Percentiles rank a stretch among this genome's conserved stretches.
Conservation (phyloP, 768 basidiomycete species). For the Tricholomella constricta region DNA sequence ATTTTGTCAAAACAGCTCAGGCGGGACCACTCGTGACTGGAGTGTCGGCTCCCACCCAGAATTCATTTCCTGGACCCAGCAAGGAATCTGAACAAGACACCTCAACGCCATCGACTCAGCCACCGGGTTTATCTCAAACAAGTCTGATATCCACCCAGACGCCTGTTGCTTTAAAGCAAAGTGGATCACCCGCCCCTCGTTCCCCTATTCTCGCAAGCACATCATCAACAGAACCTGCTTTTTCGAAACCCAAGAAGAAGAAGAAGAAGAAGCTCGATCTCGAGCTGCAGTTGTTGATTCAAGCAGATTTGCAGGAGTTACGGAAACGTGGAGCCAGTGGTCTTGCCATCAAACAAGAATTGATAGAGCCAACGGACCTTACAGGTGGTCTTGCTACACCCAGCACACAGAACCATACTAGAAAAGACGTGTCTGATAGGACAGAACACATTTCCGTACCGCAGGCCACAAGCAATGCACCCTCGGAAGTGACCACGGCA, state of each 20-base stretch:
- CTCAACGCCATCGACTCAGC: background rate
- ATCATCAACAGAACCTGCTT: background rate
- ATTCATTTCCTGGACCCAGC: background rate
- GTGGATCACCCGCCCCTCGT: background rate
- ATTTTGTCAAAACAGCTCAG: background rate
- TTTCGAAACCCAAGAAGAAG: conserved; percentile 5
- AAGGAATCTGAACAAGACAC: background rate
- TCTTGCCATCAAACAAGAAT: conserved; percentile 6
- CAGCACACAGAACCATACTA: background rate
- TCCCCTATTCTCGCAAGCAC: background rate
- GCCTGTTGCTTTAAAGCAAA: background rate
- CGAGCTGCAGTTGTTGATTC: conserved; percentile 12
- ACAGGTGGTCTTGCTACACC: too few species aligned
- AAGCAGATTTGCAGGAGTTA: conserved; percentile 19
- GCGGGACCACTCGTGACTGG: background rate
- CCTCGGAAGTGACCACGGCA: background rate
- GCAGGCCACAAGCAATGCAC: background rate
- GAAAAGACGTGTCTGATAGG: background rate
- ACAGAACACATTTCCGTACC: background rate
- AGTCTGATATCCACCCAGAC: too few species aligned
- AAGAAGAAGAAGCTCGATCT: conserved; percentile 16
- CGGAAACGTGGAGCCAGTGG: conserved; percentile 8
- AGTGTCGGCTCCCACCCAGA: background rate
- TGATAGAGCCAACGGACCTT: conserved; percentile 3
- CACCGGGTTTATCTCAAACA: background rate